Percentiles rank a stretch among this genome's conserved stretches.
Conservation (phyloP, 2,329 filamentous ascomycete species). For the Penicillium digitatum region DNA sequence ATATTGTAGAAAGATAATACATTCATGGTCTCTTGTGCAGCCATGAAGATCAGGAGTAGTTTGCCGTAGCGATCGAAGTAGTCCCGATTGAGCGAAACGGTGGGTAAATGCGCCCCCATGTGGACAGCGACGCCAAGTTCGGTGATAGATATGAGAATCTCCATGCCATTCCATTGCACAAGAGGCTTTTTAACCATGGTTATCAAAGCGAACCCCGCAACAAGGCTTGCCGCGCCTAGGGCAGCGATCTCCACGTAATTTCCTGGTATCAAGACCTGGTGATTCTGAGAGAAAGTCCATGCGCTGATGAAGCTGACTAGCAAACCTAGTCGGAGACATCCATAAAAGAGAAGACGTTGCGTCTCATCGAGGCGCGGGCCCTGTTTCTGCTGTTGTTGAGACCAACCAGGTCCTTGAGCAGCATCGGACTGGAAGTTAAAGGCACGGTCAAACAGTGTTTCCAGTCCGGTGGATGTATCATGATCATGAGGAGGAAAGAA, state of each 20-base stretch:
- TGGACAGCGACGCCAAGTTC: conserved; percentile 39
- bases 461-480: conserved; percentile 44
- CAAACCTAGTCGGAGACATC: conserved; percentile 30
- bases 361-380: conserved; percentile 8
- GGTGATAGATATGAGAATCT: conserved; percentile 38
- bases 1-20: conserved; percentile 27
- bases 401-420: conserved; percentile 20
- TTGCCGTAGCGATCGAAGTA: conserved; percentile 41
- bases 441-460: conserved; percentile 45
- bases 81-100: conserved; percentile 28
- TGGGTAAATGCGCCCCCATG: conserved; percentile 35
- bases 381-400: conserved; percentile 11
- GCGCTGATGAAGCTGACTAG: conserved; percentile 29
- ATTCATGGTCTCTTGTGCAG: conserved; percentile 36
- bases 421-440: conserved; percentile 40
- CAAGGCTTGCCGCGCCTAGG: conserved; percentile 39
- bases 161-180: conserved; percentile 37
- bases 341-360: conserved; percentile 23
- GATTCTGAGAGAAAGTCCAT: conserved; percentile 35
- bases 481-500: conserved; percentile 45
- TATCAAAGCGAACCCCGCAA: conserved; percentile 40
- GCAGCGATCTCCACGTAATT: conserved; percentile 39
- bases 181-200: conserved; percentile 38
- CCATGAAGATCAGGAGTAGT: conserved; percentile 39
- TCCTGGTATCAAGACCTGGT: conserved; percentile 29